A percentile compares a stretch with the other conserved stretches of the same genome.
phyloP scores from a whole-genome alignment of 129 eudicot genomes.

The Flaveria bidentis region DNA sequence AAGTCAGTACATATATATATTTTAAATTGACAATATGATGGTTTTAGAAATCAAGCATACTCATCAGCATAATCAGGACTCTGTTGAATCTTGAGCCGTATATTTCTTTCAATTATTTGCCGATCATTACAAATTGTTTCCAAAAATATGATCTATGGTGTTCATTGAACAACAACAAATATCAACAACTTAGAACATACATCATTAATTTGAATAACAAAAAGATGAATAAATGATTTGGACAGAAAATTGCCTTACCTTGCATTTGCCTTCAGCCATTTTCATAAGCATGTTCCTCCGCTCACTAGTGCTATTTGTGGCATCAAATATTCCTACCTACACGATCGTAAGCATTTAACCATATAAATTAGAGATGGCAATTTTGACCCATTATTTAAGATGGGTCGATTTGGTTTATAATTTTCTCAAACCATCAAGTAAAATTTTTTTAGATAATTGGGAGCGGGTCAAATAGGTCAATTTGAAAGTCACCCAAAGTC shows the following conservation, averaged over 20 bases:
- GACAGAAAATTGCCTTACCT: constrained; percentile 44
- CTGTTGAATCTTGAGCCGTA: constrained; percentile 97
- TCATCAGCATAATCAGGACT: constrained; percentile 99
- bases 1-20: background rate
- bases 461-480: background rate
- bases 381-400: background rate
- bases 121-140: constrained; percentile 92
- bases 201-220: background rate
- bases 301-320: constrained; percentile 86
- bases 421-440: no score
- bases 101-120: constrained; percentile 88
- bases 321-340: constrained; percentile 98
- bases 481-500: background rate
- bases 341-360: constrained; percentile 15
- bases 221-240: constrained; percentile 2
- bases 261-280: constrained; percentile 99
- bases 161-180: constrained; percentile 12
- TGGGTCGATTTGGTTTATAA: no score
- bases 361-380: background rate
- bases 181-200: background rate
- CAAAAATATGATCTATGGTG: constrained; percentile 77
- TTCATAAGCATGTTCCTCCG: constrained; percentile 97
- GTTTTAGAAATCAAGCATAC: constrained; percentile 42
- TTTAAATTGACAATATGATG: background rate
- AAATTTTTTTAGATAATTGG: background rate